These are phyloP conservation scores for Maudiozyma barnettii DNA, from an alignment of 805 yeast genomes.

Conservation along the genomic window DNA sequence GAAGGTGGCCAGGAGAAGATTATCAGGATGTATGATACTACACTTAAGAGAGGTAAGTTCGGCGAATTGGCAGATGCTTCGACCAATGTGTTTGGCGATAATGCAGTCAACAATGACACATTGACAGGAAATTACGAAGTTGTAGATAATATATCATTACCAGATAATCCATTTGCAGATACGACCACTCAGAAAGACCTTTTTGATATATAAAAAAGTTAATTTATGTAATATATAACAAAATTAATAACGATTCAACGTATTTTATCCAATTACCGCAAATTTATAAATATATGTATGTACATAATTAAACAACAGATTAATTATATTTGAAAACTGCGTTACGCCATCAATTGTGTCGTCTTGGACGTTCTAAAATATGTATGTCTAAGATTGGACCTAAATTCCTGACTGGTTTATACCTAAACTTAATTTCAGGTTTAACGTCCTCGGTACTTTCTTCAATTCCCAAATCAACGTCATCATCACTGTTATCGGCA, in stretches of 20 bases:
- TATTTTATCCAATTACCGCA: too few species aligned
- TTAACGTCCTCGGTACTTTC: conserved; percentile 8
- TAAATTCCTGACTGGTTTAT: conserved; percentile 16
- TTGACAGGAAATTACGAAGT: neutral
- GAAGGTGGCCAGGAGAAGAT: conserved; percentile 83
- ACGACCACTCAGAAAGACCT: neutral
- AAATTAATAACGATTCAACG: neutral
- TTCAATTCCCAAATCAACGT: neutral
- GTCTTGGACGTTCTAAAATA: conserved; percentile 25
- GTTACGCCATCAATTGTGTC: conserved; percentile 7
- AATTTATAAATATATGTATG: neutral
- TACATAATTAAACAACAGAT: neutral
- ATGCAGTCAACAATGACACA: neutral
- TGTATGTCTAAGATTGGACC: conserved; percentile 24
- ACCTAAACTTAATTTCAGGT: conserved; percentile 17
- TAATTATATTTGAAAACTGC: neutral
- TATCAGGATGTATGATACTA: conserved; percentile 90
- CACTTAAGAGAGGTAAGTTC: conserved; percentile 67
- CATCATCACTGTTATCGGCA: conserved; percentile 5
- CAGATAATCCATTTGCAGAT: conserved; percentile 12
- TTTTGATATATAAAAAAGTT: neutral
- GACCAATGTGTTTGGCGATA: conserved; percentile 24
- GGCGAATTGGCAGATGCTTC: conserved; percentile 47
- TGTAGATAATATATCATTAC: neutral
- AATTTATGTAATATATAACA: neutral